These are phyloP conservation scores for Medicago arabica DNA, from an alignment of 306 rosid genomes.

Conservation along the genomic window DNA sequence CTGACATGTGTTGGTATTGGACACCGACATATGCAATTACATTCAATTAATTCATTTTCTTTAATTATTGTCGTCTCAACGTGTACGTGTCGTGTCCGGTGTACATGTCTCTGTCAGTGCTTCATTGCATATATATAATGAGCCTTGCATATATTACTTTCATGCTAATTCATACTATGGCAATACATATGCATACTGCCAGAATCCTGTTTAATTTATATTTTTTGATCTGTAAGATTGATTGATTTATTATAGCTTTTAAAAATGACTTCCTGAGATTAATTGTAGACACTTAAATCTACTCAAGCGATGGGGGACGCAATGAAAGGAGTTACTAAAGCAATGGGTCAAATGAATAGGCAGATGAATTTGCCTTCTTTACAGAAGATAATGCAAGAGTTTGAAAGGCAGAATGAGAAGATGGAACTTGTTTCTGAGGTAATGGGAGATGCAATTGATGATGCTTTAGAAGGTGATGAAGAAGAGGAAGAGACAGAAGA, in stretches of 20 bases:
- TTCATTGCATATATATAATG: not conserved
- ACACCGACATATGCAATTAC: not conserved
- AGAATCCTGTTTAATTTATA: not conserved
- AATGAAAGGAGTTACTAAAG: conserved; percentile 98
- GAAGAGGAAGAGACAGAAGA: conserved; percentile 97
- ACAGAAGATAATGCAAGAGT: conserved; percentile 96
- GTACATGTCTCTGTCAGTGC: not conserved
- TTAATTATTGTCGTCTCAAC: not conserved
- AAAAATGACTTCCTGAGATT: conserved; percentile 24
- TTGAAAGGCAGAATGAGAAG: conserved; percentile 90
- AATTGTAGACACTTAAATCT: conserved; percentile 79
- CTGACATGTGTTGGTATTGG: not conserved
- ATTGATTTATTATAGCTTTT: conserved; percentile 18
- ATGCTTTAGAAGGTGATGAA: conserved; percentile 97
- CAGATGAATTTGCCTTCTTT: conserved; percentile 94
- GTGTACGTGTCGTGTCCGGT: not conserved
- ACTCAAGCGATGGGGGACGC: conserved; percentile 99
- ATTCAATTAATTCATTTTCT: not conserved
- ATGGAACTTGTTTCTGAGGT: conserved; percentile 87
- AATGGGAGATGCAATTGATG: conserved; percentile 96
- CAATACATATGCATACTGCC: not conserved
- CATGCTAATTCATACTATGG: not conserved
- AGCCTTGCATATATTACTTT: not conserved
- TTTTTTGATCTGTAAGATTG: not conserved
- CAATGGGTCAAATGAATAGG: conserved; percentile 99